Conservation (phyloP, 1,139 yeast genomes). For the Scheffersomyces parashehatae region DNA sequence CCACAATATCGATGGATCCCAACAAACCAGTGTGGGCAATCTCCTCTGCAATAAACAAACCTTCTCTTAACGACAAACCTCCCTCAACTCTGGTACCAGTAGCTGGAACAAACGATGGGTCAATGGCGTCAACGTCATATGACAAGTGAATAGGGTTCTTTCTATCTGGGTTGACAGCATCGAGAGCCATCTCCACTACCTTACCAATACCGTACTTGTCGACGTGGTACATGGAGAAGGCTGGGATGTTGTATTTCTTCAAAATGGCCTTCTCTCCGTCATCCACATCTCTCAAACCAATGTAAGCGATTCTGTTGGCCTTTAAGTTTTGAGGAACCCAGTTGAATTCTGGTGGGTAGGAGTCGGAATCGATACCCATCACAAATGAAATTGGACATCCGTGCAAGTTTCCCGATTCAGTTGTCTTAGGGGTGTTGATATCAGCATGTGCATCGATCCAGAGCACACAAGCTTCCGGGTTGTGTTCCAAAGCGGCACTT, state of each 20-base stretch:
- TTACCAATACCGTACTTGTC: conserved; percentile 92
- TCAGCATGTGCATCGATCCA: conserved; percentile 99
- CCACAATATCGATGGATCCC: conserved; percentile 88
- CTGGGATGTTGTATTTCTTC: conserved; percentile 70
- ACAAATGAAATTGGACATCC: conserved; percentile 95
- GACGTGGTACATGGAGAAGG: conserved; percentile 94
- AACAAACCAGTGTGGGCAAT: conserved; percentile 85
- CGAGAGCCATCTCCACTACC: conserved; percentile 90
- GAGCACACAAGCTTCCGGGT: conserved; percentile 85
- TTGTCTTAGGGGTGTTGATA: conserved; percentile 84
- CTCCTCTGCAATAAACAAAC: conserved; percentile 88
- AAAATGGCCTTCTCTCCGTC: conserved; percentile 77
- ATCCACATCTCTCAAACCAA: conserved; percentile 94
- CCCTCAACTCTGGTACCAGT: conserved; percentile 99
- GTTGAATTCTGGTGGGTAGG: conserved; percentile 65
- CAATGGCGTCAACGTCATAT: conserved; percentile 96
- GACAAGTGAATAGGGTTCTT: conserved; percentile 81
- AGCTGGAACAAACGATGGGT: conserved; percentile 92
- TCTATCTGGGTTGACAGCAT: conserved; percentile 73
- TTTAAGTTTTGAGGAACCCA: conserved; percentile 82
- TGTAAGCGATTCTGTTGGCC: conserved; percentile 78
- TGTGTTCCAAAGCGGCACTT: conserved; percentile 72
- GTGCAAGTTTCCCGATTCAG: conserved; percentile 89
- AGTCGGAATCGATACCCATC: conserved; percentile 68
- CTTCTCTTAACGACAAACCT: conserved; percentile 92